Evolutionary conservation across 805 yeast genomes (phyloP), one percentile per base, ranked within the genome.

Genomic region (Candida takata): DNA sequence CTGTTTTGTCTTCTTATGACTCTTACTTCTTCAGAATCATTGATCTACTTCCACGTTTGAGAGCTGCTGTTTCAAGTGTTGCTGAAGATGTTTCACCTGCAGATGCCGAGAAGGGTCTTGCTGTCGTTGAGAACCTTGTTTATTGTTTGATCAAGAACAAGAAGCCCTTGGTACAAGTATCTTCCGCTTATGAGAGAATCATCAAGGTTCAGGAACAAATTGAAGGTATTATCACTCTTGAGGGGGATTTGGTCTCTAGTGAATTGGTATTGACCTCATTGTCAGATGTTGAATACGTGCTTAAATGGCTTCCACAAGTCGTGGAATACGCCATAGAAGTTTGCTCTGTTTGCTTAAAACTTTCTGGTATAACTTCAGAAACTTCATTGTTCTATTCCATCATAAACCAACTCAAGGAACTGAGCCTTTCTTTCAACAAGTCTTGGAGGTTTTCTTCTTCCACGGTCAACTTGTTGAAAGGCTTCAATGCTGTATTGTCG

Each of bases 1-100:
- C 67, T 3, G 37, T 45, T 2, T 51, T 76, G 26, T 62, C 62
- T 10, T 67, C 65, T 0, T 80, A 79, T 48, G 71, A 67, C 48
- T 44, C 54, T 0, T 71, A 72, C 47, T 87, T 75, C 59, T 83
- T 72, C 62, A 68, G 84, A 41, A 57, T 85, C 8, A 58, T 92
- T 25, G 97, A 92, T 48, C 52, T 88, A 19, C 58, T 90, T 29
- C 97, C 97, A 4, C 67, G 90, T 31, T 61, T 90, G 38, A 70
- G 95, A 49, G 70, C 79, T 14, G 62, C 84, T 3, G 77, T 79
- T 9, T 57, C 75, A 2, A 65, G 65, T 11, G 73, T 78, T 11
- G 71, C 78, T 8, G 81, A 75, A 7, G 97, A 86, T 48, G 76
- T 84, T 17, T 92, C 96, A 4, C 70, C 69, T 11, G 63, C 72